These are phyloP conservation scores for Leucosporidium creatinivorum DNA, from an alignment of 768 basidiomycete species.

Conservation along the genomic window DNA sequence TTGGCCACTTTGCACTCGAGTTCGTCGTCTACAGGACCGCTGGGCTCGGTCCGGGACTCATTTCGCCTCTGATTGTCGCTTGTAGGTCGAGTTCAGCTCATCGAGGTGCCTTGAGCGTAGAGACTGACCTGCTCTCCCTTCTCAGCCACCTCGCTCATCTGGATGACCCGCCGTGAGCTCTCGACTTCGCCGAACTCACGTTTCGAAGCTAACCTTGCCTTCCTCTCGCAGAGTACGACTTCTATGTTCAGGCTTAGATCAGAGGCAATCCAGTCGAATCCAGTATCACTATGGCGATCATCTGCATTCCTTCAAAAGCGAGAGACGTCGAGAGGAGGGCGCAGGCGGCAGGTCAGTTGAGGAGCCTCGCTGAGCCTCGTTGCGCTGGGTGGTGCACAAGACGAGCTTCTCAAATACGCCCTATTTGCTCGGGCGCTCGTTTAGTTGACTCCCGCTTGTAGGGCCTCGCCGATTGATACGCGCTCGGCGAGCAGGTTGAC, in stretches of 20 bases:
- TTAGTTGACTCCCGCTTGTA: too few relatives aligned
- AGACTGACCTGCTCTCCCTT: not conserved
- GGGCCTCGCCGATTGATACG: too few relatives aligned
- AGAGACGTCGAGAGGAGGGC: too few relatives aligned
- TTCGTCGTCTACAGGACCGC: constrained; percentile 71
- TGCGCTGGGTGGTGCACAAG: too few relatives aligned
- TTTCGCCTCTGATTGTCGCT: constrained; percentile 75
- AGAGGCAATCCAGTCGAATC: not conserved
- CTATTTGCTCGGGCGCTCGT: too few relatives aligned
- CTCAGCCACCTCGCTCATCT: constrained; percentile 53
- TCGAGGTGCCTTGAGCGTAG: not conserved
- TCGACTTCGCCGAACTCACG: not conserved
- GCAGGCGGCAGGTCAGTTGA: too few relatives aligned
- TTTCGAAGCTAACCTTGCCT: not conserved
- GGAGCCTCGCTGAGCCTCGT: too few relatives aligned
- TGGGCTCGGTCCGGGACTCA: constrained; percentile 53
- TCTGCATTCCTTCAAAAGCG: too few relatives aligned
- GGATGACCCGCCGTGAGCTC: constrained; percentile 61
- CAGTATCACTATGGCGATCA: too few relatives aligned
- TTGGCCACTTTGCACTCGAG: constrained; percentile 82
- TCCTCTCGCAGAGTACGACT: constrained; percentile 50
- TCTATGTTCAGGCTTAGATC: constrained; percentile 52
- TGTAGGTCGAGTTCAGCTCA: constrained; percentile 50
- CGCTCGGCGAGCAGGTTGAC: too few relatives aligned
- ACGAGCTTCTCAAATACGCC: too few relatives aligned